These are phyloP conservation scores for Saccharomycopsis guyanensis DNA, from an alignment of 805 yeast genomes.

Conservation along the genomic window DNA sequence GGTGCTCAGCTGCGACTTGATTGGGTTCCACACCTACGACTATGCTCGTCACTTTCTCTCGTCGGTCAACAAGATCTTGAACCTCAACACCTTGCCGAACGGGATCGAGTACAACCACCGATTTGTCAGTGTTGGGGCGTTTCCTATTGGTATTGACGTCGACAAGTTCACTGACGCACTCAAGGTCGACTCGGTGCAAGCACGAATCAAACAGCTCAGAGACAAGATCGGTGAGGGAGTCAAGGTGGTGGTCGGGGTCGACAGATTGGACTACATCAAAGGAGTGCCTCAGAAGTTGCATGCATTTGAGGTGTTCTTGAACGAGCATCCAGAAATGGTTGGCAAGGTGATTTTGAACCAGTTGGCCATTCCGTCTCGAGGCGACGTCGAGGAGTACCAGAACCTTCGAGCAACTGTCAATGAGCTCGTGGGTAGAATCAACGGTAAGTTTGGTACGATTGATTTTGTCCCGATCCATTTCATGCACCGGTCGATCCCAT, in stretches of 20 bases:
- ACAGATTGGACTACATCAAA: constrained; percentile 90
- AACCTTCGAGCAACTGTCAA: constrained; percentile 88
- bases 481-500: constrained; percentile 85
- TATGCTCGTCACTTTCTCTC: constrained; percentile 94
- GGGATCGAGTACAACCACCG: constrained; percentile 76
- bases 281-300: constrained; percentile 97
- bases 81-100: constrained; percentile 80
- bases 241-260: constrained; percentile 93
- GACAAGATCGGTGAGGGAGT: constrained; percentile 59
- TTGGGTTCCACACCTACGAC: constrained; percentile 99
- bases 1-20: constrained; percentile 84
- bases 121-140: constrained; percentile 83
- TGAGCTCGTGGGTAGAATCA: constrained; percentile 92
- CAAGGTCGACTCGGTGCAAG: constrained; percentile 49
- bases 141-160: constrained; percentile 98
- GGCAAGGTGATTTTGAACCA: constrained; percentile 95
- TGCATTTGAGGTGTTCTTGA: constrained; percentile 87
- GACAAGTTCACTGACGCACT: constrained; percentile 82
- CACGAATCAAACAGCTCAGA: constrained; percentile 56
- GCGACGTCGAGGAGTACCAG: constrained; percentile 97
- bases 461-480: constrained; percentile 98
- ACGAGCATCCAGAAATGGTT: constrained; percentile 95
- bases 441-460: constrained; percentile 92
- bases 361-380: constrained; percentile 95
- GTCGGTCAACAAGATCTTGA: constrained; percentile 76